Evolutionary conservation across 345 rosid species (phyloP), one percentile per base, ranked within the genome.

Genomic region (Cardamine occulta): DNA sequence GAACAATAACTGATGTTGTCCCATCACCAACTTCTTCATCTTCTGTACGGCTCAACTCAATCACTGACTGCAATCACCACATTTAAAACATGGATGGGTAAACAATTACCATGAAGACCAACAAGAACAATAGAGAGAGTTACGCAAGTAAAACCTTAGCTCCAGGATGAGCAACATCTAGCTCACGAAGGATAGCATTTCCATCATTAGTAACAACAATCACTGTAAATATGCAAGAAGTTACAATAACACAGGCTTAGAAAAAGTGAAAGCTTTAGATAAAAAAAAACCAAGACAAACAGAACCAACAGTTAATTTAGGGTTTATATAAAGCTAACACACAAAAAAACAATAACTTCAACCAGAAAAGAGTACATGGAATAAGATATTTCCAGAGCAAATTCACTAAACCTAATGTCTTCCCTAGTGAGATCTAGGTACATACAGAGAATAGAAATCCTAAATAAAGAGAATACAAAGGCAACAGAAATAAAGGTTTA

Each of bases 1-100:
- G 85, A 68, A 92, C 89, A 73, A 90, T 92, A 67, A 90, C 94
- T 14, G 97, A 90, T 58, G 96, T 92, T 42, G 97, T 92, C 74
- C 97, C 97, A 79, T 92, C 97, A 70, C 94, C 96, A 13, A 92
- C 96, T 83, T 90, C 96, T 87, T 90, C 97, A 68, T 92, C 97
- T 84, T 90, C 96, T 1, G 96, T 87, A 23, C 93, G 92, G 69
- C 96, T 92, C 64, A 92, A 78, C 72, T 90, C 93, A 81, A 88
- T 90, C 97, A 92, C 88, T 1, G 97, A 92, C 93, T 89, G 83
- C 15, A 52, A 73, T 11, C 26, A 54, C 9, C 31, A 59, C 34
- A 56, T 0, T 12, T 5, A 60, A 35, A 18, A 11, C 11, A 11
- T 18, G 29, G 12, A 57, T 60, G 57, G 57, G 29, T 15, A 15